phyloP scores from a whole-genome alignment of 306 rosid genomes.

The Fragaria nilgerrensis region DNA sequence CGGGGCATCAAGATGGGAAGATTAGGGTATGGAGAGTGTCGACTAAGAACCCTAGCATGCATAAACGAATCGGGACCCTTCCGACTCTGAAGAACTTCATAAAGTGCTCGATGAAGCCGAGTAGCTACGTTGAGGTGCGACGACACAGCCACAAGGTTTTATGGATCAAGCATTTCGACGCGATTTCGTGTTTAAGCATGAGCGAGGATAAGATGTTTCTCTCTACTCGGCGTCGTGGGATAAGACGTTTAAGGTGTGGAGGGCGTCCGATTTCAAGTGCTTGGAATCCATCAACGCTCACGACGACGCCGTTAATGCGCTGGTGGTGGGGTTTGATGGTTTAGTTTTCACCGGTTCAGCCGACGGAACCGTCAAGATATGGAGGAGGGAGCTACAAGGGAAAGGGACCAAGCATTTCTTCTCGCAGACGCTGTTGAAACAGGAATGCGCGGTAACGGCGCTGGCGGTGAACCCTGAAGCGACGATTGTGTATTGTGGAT shows the following conservation, averaged over 20 bases:
- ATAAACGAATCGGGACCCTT: conserved; percentile 62
- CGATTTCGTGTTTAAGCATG: conserved; percentile 65
- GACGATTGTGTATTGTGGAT: conserved; percentile 49
- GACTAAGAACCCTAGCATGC: conserved; percentile 20
- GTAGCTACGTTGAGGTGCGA: conserved; percentile 69
- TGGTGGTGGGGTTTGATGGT: conserved; percentile 53
- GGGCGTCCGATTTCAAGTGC: conserved; percentile 62
- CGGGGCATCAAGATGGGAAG: conserved; percentile 91
- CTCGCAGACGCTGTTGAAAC: conserved; percentile 64
- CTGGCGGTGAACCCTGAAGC: conserved; percentile 47
- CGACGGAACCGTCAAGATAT: conserved; percentile 73
- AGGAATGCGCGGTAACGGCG: conserved; percentile 74
- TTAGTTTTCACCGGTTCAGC: conserved; percentile 84
- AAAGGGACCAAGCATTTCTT: conserved; percentile 83
- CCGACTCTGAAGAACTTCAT: conserved; percentile 65
- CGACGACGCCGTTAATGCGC: conserved; percentile 77
- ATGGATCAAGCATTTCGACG: conserved; percentile 82
- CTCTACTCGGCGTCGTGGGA: conserved; percentile 96
- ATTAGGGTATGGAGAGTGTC: conserved; percentile 80
- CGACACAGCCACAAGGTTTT: conserved; percentile 43
- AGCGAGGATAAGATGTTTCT: conserved; percentile 51
- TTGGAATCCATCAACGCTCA: conserved; percentile 80
- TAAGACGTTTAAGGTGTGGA: conserved; percentile 84
- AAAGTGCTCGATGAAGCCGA: conserved; percentile 65
- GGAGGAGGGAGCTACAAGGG: conserved; percentile 83